Evolutionary conservation across 2,329 filamentous ascomycete species (phyloP).

Genomic region (Nigrospora sphaerica): DNA sequence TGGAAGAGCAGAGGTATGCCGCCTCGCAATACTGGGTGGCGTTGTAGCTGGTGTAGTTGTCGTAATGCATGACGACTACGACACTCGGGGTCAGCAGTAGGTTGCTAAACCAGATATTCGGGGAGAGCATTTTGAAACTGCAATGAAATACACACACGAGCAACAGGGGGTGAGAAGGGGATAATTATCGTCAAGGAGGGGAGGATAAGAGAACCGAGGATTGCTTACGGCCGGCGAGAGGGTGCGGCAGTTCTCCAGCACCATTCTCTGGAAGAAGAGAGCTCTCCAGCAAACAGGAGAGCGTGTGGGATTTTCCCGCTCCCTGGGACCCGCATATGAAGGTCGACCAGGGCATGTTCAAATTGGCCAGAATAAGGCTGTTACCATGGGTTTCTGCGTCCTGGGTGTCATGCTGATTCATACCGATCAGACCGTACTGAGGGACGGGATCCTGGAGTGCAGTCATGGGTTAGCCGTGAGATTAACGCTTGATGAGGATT

Average conservation of each 20-base stretch:
- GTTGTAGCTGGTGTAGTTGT: slow-evolving; percentile 26
- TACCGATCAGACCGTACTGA: slow-evolving; percentile 12
- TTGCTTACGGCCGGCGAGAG: slow-evolving; percentile 29
- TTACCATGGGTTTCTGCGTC: slow-evolving; percentile 4
- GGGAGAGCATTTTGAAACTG: too few relatives aligned
- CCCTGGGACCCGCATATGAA: slow-evolving; percentile 58
- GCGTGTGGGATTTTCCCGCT: slow-evolving; percentile 50
- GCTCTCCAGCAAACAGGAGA: slow-evolving; percentile 42
- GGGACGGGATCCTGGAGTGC: slow-evolving; percentile 1
- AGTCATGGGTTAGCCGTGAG: too few relatives aligned
- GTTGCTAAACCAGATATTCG: too few relatives aligned
- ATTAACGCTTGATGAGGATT: too few relatives aligned
- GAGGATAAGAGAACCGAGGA: too few relatives aligned
- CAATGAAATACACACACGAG: too few relatives aligned
- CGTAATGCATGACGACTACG: slow-evolving; percentile 43
- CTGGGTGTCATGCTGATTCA: not conserved
- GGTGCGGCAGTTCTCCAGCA: slow-evolving; percentile 31
- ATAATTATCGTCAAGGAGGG: too few relatives aligned
- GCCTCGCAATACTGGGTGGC: slow-evolving; percentile 36
- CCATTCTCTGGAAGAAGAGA: slow-evolving; percentile 19
- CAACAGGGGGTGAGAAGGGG: too few relatives aligned
- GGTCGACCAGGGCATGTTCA: slow-evolving; percentile 44
- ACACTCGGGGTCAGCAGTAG: too few relatives aligned
- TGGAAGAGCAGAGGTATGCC: slow-evolving; percentile 39
- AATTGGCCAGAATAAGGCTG: slow-evolving; percentile 34